These are phyloP conservation scores for Agaricus blazei DNA, from an alignment of 768 basidiomycete genomes.

Conservation along the genomic window DNA sequence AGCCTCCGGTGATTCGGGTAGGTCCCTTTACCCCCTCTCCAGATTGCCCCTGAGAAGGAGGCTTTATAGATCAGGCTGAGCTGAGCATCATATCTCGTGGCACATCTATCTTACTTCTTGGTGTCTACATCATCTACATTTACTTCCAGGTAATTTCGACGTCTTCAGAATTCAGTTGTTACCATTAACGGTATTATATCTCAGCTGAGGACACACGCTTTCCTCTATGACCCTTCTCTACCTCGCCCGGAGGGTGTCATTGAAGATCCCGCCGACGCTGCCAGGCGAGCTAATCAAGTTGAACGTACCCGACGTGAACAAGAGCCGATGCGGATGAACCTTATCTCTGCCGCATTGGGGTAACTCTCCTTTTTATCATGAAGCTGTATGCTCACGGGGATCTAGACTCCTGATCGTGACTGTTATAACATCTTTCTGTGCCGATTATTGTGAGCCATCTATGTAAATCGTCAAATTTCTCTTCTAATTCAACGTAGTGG, in stretches of 20 bases:
- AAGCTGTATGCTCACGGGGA: not conserved
- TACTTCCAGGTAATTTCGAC: slow-evolving; percentile 59
- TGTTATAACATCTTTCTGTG: slow-evolving; percentile 81
- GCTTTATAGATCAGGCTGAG: slow-evolving; percentile 32
- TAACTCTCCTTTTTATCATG: slow-evolving; percentile 24
- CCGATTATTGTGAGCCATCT: slow-evolving; percentile 66
- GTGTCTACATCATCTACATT: slow-evolving; percentile 71
- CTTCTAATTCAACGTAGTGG: slow-evolving; percentile 47
- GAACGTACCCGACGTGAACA: slow-evolving; percentile 17
- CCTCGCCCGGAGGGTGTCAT: not conserved
- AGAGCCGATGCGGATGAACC: slow-evolving; percentile 61
- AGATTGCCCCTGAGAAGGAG: slow-evolving; percentile 14
- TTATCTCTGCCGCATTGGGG: slow-evolving; percentile 56
- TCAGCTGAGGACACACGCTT: slow-evolving; percentile 68
- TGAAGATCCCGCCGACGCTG: not conserved
- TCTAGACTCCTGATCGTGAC: slow-evolving; percentile 67
- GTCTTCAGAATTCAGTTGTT: not conserved
- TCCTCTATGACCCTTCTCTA: slow-evolving; percentile 44
- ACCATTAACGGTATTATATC: not conserved
- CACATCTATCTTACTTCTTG: slow-evolving; percentile 69
- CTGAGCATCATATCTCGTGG: slow-evolving; percentile 75
- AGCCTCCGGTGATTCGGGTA: slow-evolving; percentile 20
- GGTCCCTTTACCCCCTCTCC: slow-evolving; percentile 13
- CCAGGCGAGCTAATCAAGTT: not conserved
- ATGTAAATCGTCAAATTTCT: not conserved